phyloP scores from a whole-genome alignment of 345 rosid species.

The Linum lewisii region DNA sequence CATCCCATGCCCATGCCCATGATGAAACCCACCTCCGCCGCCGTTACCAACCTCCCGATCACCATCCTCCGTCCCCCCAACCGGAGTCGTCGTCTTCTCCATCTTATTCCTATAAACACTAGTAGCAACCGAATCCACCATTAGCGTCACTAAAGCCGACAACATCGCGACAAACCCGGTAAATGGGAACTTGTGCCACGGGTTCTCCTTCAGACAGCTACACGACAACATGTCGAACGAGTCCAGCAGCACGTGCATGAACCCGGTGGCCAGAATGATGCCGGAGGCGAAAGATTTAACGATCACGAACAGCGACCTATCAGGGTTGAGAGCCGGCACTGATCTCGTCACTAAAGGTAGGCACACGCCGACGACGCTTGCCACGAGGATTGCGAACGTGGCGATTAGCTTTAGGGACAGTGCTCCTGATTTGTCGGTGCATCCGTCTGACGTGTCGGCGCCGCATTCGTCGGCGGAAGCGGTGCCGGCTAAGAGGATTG shows the following conservation, averaged over 20 bases:
- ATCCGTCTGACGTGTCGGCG: conserved; percentile 17
- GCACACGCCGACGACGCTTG: conserved; percentile 59
- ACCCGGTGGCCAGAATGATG: conserved; percentile 72
- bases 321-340: conserved; percentile 53
- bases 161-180: conserved; percentile 78
- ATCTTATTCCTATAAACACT: conserved; percentile 33
- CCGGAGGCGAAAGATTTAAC: conserved; percentile 70
- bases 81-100: conserved; percentile 14
- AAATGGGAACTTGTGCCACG: conserved; percentile 83
- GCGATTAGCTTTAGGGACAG: conserved; percentile 51
- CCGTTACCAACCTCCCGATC: conserved; percentile 15
- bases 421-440: conserved; percentile 44
- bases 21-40: conserved; percentile 15
- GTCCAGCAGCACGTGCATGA: conserved; percentile 83
- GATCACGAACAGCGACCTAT: conserved; percentile 37
- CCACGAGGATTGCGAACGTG: conserved; percentile 29
- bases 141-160: conserved; percentile 45
- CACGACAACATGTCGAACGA: conserved; percentile 66
- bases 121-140: conserved; percentile 59
- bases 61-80: background rate
- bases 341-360: conserved; percentile 45
- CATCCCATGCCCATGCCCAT: conserved; percentile 22
- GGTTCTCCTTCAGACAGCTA: conserved; percentile 43
- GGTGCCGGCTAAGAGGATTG: too few relatives aligned
- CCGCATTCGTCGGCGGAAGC: too few relatives aligned